phyloP scores from a whole-genome alignment of 1,284 basidiomycete genomes.

The Trichosporon ovoides region DNA sequence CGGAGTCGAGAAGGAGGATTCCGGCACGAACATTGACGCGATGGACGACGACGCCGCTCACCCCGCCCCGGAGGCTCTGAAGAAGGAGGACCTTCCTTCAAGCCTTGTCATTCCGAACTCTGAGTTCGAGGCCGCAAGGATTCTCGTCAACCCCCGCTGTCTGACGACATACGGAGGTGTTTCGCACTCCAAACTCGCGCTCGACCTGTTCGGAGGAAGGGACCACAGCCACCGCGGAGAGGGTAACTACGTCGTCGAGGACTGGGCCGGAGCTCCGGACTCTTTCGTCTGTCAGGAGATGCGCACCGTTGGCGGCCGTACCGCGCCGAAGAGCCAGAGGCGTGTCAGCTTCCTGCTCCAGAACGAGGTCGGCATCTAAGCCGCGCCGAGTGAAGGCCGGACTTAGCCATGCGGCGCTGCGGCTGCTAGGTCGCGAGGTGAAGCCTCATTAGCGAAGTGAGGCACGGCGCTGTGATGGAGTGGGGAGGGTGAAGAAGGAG shows the following conservation, averaged over 20 bases:
- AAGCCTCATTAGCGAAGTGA: no score
- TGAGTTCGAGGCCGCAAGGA: constrained; percentile 76
- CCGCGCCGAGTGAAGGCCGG: no score
- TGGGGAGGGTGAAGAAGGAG: no score
- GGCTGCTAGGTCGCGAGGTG: no score
- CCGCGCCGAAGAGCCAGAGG: constrained; percentile 83
- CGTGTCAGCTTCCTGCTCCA: constrained; percentile 79
- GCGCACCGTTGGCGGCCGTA: constrained; percentile 81
- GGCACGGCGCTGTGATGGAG: no score
- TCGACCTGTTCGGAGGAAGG: constrained; percentile 77
- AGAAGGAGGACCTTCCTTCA: constrained; percentile 37
- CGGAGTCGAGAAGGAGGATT: constrained; percentile 51
- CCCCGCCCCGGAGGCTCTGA: constrained; percentile 43
- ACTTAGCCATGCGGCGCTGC: no score
- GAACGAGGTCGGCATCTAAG: constrained; percentile 39
- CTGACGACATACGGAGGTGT: constrained; percentile 95
- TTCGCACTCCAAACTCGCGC: constrained; percentile 81
- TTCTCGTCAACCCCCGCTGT: constrained; percentile 88
- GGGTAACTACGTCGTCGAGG: constrained; percentile 75
- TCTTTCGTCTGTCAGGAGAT: constrained; percentile 96
- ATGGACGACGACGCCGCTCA: constrained; percentile 60
- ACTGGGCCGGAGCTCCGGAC: constrained; percentile 90
- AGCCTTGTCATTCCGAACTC: constrained; percentile 54
- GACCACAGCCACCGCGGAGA: constrained; percentile 27
- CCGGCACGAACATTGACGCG: constrained; percentile 81